These are phyloP conservation scores for Teratosphaeria destructans DNA, from an alignment of 2,329 filamentous ascomycete species.

Conservation along the genomic window DNA sequence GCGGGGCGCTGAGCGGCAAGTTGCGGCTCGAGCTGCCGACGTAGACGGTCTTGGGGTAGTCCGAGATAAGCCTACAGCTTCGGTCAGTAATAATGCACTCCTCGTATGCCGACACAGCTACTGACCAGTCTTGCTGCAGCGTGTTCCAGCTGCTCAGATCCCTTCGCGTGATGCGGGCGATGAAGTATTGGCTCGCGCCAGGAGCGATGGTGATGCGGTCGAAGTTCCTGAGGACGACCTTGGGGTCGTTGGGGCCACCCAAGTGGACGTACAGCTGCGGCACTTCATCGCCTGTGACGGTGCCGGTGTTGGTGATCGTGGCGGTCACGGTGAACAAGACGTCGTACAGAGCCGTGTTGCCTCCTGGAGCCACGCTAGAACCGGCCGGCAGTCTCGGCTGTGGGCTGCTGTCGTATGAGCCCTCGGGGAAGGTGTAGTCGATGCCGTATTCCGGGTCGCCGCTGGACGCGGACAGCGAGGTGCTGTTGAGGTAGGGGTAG, in stretches of 20 bases:
- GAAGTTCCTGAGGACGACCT: conserved; percentile 63
- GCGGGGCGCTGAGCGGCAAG: conserved; percentile 34
- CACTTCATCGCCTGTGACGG: conserved; percentile 56
- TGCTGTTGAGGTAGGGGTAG: conserved; percentile 62
- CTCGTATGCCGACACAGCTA: background rate
- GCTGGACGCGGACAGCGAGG: conserved; percentile 47
- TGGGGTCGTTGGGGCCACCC: conserved; percentile 63
- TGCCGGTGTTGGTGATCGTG: conserved; percentile 62
- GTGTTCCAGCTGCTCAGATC: conserved; percentile 85
- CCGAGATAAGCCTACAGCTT: conserved; percentile 40
- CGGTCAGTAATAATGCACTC: background rate
- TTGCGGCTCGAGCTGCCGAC: conserved; percentile 51
- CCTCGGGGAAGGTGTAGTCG: conserved; percentile 49
- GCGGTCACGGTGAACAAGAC: conserved; percentile 57
- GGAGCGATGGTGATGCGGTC: conserved; percentile 63
- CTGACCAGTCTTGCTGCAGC: conserved; percentile 64
- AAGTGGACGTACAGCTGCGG: conserved; percentile 64
- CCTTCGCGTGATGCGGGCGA: conserved; percentile 59
- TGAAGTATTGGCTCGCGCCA: conserved; percentile 58
- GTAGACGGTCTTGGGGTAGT: conserved; percentile 48
- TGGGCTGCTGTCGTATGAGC: conserved; percentile 47
- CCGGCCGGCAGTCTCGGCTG: conserved; percentile 54
- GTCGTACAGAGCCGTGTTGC: conserved; percentile 57
- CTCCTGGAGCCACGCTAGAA: conserved; percentile 44
- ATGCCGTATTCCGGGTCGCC: conserved; percentile 51